These are phyloP conservation scores for Cornus controversa DNA, from an alignment of 148 eudicot genomes.

Conservation along the genomic window DNA sequence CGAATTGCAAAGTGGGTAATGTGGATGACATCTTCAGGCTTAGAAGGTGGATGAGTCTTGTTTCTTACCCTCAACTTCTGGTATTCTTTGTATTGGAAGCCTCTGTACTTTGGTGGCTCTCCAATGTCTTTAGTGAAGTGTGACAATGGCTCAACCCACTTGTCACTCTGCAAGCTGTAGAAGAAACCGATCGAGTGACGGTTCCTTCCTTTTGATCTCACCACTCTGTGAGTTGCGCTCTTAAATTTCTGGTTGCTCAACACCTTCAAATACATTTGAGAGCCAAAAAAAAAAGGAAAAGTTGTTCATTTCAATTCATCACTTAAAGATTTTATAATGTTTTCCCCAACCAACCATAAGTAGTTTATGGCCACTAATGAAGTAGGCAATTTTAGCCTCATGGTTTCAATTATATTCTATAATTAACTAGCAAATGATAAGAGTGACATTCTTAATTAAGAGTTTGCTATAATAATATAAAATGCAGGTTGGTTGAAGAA, in stretches of 20 bases:
- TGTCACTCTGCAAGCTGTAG: slow-evolving; percentile 31
- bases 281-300: no score
- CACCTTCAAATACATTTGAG: slow-evolving; percentile 19
- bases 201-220: slow-evolving; percentile 28
- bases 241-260: slow-evolving; percentile 36
- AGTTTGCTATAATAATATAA: no score
- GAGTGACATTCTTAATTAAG: no score
- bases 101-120: slow-evolving; percentile 29
- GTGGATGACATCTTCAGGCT: slow-evolving; percentile 27
- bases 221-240: slow-evolving; percentile 44
- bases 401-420: no score
- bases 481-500: no score
- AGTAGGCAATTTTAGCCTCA: no score
- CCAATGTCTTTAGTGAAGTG: slow-evolving; percentile 28
- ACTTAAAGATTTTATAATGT: no score
- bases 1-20: slow-evolving; percentile 28
- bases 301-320: no score
- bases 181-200: slow-evolving; percentile 31
- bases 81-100: slow-evolving; percentile 36
- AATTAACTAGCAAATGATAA: no score
- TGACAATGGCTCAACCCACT: slow-evolving; percentile 43
- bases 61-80: slow-evolving; percentile 34
- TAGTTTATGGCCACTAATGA: no score
- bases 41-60: slow-evolving; percentile 43
- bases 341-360: no score